phyloP scores from a whole-genome alignment of 2,329 filamentous ascomycete species.

The Cladophialophora bantiana region DNA sequence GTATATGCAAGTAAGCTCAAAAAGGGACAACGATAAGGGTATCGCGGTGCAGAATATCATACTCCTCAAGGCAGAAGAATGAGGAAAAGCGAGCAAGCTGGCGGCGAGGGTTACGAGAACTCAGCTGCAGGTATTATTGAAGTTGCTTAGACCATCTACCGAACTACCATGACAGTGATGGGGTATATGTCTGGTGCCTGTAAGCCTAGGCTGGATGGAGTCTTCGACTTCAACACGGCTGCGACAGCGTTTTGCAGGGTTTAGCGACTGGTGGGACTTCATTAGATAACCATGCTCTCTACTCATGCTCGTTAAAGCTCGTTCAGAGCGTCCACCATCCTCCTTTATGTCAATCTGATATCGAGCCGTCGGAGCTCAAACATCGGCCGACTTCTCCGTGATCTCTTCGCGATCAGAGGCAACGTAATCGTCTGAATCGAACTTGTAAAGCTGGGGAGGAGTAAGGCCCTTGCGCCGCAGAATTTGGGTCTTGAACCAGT shows the following conservation, averaged over 20 bases:
- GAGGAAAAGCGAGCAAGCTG: no score
- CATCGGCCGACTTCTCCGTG: constrained; percentile 3
- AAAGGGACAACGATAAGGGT: no score
- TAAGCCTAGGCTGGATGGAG: background rate
- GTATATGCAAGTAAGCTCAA: no score
- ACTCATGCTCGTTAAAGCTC: background rate
- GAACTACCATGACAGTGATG: background rate
- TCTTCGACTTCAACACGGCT: background rate
- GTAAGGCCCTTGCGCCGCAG: constrained; percentile 57
- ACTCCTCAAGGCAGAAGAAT: no score
- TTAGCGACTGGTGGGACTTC: background rate
- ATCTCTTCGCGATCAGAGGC: constrained; percentile 10
- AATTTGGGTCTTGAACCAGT: constrained; percentile 66
- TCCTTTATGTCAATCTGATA: background rate
- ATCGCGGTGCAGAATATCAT: no score
- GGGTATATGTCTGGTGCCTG: constrained; percentile 8
- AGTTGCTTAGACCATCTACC: constrained; percentile 1
- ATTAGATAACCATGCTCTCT: background rate
- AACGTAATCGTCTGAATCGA: constrained; percentile 45
- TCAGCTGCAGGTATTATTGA: background rate
- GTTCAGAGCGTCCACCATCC: background rate
- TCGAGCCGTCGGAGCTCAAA: background rate
- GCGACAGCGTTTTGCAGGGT: background rate
- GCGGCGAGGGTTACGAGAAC: background rate
- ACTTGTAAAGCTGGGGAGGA: constrained; percentile 61